phyloP scores from a whole-genome alignment of 371 early-diverging fungal genomes.

The Lichtheimia ramosa region DNA sequence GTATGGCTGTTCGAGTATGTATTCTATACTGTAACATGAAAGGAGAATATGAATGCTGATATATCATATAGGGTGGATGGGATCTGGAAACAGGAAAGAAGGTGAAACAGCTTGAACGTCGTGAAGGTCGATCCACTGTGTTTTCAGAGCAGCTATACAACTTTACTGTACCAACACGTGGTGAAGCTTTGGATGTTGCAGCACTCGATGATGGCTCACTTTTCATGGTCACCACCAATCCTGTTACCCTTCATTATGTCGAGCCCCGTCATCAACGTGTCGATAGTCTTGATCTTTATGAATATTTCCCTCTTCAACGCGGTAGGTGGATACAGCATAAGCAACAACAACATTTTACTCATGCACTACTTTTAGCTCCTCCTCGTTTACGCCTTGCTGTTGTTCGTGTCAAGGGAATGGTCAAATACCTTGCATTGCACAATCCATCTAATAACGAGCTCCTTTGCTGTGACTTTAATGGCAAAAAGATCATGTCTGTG shows the following conservation, averaged over 20 bases:
- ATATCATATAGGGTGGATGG: constrained; percentile 53
- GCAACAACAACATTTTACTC: background rate
- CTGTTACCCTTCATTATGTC: constrained; percentile 69
- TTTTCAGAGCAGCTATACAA: constrained; percentile 73
- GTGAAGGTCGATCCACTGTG: constrained; percentile 62
- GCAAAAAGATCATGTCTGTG: constrained; percentile 55
- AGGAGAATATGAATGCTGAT: background rate
- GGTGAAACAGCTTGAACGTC: constrained; percentile 65
- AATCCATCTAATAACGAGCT: constrained; percentile 71
- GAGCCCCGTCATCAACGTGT: constrained; percentile 56
- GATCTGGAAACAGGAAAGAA: constrained; percentile 54
- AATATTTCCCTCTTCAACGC: constrained; percentile 74
- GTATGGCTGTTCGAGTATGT: constrained; percentile 45
- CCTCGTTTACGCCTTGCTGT: constrained; percentile 59
- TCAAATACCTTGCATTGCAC: constrained; percentile 61
- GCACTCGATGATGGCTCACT: constrained; percentile 55
- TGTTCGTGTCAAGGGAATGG: constrained; percentile 34
- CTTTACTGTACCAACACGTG: constrained; percentile 72
- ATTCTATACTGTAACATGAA: background rate
- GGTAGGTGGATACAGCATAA: constrained; percentile 16
- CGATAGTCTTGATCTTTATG: constrained; percentile 72
- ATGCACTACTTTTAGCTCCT: constrained; percentile 36
- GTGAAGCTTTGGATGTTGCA: constrained; percentile 71
- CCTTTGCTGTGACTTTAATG: constrained; percentile 62
- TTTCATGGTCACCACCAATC: constrained; percentile 67